phyloP scores from a whole-genome alignment of 2,329 filamentous ascomycete genomes.

The Cyclaneusma minus region DNA sequence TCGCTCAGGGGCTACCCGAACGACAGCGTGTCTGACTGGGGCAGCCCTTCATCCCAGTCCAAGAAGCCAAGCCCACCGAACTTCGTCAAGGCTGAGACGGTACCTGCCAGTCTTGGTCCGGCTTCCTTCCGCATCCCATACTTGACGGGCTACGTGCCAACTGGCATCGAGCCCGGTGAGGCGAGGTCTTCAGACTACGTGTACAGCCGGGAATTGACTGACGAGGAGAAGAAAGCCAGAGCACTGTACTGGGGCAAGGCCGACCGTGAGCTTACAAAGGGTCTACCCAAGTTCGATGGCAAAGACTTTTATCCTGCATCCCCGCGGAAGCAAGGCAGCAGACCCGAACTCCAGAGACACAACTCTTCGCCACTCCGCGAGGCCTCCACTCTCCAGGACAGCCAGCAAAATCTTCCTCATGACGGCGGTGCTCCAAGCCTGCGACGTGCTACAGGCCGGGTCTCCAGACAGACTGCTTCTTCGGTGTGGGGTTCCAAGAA shows the following conservation, averaged over 20 bases:
- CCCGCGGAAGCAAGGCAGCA: slow-evolving; percentile 23
- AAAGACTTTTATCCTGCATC: slow-evolving; percentile 48
- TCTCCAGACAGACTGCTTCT: slow-evolving; percentile 6
- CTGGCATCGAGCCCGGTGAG: slow-evolving; percentile 24
- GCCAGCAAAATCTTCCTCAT: not conserved
- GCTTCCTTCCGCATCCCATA: too few species aligned
- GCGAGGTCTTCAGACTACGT: slow-evolving; percentile 31
- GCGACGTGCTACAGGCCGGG: slow-evolving; percentile 1
- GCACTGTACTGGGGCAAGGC: slow-evolving; percentile 45
- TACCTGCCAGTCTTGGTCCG: too few species aligned
- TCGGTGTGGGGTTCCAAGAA: too few species aligned
- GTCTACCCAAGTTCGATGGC: slow-evolving; percentile 47
- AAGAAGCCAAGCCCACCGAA: too few species aligned
- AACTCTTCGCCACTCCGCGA: slow-evolving; percentile 1
- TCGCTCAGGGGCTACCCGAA: too few species aligned
- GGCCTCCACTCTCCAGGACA: not conserved
- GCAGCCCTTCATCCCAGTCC: too few species aligned
- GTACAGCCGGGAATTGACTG: slow-evolving; percentile 40
- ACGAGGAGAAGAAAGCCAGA: slow-evolving; percentile 41
- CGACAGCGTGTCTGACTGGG: too few species aligned
- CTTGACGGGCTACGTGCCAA: slow-evolving; percentile 35
- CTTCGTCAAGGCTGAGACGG: too few species aligned
- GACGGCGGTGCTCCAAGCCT: not conserved
- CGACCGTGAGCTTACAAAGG: slow-evolving; percentile 30
- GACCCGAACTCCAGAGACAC: not conserved